A percentile compares a stretch with the other conserved stretches of the same genome.
phyloP scores from a whole-genome alignment of 306 rosid species.

The Cucurbita moschata region DNA sequence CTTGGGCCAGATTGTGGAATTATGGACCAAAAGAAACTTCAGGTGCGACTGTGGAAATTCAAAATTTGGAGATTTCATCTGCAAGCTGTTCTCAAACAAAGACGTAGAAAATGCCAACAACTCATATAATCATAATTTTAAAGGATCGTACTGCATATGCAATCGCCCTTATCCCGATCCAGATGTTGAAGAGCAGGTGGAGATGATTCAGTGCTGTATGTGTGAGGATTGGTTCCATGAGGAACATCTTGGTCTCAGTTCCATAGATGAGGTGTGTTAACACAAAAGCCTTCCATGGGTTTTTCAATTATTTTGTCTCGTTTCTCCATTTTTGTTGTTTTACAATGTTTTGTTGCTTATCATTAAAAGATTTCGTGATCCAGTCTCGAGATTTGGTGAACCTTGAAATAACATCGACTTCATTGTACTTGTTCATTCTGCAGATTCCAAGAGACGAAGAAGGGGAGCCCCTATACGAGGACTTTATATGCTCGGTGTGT shows the following conservation, averaged over 20 bases:
- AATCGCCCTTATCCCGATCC: slow-evolving; percentile 92
- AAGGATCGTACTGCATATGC: slow-evolving; percentile 85
- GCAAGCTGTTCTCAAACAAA: slow-evolving; percentile 71
- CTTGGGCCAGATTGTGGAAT: slow-evolving; percentile 62
- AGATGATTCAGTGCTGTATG: slow-evolving; percentile 91
- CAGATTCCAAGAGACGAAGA: slow-evolving; percentile 95
- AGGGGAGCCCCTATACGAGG: slow-evolving; percentile 83
- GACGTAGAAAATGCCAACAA: slow-evolving; percentile 63
- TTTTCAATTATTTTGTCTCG: background rate
- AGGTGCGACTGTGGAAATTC: slow-evolving; percentile 98
- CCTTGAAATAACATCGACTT: background rate
- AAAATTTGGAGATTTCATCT: slow-evolving; percentile 73
- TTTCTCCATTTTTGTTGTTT: background rate
- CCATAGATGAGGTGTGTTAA: slow-evolving; percentile 69
- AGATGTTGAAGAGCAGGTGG: slow-evolving; percentile 77
- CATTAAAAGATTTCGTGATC: background rate
- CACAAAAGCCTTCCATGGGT: background rate
- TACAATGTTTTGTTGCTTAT: background rate
- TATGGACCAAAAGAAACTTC: slow-evolving; percentile 94
- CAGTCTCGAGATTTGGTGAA: background rate
- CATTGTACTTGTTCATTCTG: background rate
- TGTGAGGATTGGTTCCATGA: slow-evolving; percentile 99
- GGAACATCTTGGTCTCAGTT: slow-evolving; percentile 77
- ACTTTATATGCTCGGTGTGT: slow-evolving; percentile 67
- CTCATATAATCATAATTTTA: slow-evolving; percentile 80